Conservation (phyloP, 768 basidiomycete genomes). For the Mycena belliarum region DNA sequence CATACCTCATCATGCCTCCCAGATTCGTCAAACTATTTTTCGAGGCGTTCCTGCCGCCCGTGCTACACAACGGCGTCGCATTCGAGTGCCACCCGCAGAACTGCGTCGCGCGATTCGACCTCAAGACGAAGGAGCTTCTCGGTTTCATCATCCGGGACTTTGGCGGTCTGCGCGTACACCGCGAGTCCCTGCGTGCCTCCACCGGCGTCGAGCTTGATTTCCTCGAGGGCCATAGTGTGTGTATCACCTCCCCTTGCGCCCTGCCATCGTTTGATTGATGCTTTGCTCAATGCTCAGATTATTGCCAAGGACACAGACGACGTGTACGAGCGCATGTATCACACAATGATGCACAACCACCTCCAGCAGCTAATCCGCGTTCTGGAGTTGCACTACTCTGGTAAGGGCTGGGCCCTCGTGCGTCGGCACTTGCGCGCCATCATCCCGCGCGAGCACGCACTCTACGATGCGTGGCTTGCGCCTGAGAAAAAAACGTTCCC, state of each 20-base stretch:
- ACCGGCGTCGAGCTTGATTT: slow-evolving; percentile 53
- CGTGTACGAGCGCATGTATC: slow-evolving; percentile 59
- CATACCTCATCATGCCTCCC: slow-evolving; percentile 1
- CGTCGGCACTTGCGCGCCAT: slow-evolving; percentile 42
- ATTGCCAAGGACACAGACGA: slow-evolving; percentile 52
- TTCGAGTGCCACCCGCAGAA: slow-evolving; percentile 66
- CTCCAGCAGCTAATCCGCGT: slow-evolving; percentile 61
- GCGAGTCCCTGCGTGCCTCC: slow-evolving; percentile 46
- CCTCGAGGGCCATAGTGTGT: slow-evolving; percentile 42
- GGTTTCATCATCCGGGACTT: slow-evolving; percentile 63
- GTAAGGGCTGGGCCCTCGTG: slow-evolving; percentile 53
- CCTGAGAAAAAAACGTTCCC: slow-evolving; percentile 48
- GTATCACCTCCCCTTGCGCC: background rate
- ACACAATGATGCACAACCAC: slow-evolving; percentile 60
- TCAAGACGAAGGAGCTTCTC: slow-evolving; percentile 47
- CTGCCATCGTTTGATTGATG: background rate
- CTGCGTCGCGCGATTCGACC: slow-evolving; percentile 54
- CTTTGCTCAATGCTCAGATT: slow-evolving; percentile 27
- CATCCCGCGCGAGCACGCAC: slow-evolving; percentile 48
- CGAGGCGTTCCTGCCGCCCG: slow-evolving; percentile 55
- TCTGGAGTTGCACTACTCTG: slow-evolving; percentile 56
- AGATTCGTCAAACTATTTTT: slow-evolving; percentile 54
- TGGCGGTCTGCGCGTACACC: slow-evolving; percentile 56
- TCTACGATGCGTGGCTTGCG: slow-evolving; percentile 53
- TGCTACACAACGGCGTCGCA: slow-evolving; percentile 55